These are phyloP conservation scores for Scheffersomyces spartinae DNA, from an alignment of 805 yeast species.

Conservation along the genomic window DNA sequence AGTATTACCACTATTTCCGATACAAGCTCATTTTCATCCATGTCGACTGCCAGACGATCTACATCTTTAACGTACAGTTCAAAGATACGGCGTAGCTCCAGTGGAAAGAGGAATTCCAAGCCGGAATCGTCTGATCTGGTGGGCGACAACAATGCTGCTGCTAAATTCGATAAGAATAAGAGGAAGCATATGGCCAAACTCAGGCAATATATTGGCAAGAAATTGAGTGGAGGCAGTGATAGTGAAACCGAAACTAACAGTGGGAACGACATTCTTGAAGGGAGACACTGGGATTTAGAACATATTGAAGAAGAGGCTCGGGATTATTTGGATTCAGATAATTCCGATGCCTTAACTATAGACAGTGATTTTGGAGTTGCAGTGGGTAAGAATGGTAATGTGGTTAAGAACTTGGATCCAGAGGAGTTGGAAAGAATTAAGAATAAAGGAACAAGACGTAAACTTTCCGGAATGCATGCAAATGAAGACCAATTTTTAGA, in stretches of 20 bases:
- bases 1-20: too few relatives aligned
- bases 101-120: background rate
- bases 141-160: slow-evolving; percentile 1
- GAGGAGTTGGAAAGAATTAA: too few relatives aligned
- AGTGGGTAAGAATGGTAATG: slow-evolving; percentile 12
- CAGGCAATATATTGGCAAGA: slow-evolving; percentile 2
- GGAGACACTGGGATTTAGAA: slow-evolving; percentile 6
- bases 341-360: slow-evolving; percentile 12
- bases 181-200: slow-evolving; percentile 3
- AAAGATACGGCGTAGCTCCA: background rate
- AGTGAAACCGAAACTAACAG: slow-evolving; percentile 7
- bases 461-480: too few relatives aligned
- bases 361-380: slow-evolving; percentile 22
- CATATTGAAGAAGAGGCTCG: slow-evolving; percentile 9
- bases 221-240: slow-evolving; percentile 4
- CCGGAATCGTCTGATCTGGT: slow-evolving; percentile 2
- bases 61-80: too few relatives aligned
- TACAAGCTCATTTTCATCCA: too few relatives aligned
- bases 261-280: slow-evolving; percentile 1
- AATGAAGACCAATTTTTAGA: too few relatives aligned
- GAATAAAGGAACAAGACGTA: too few relatives aligned
- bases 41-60: too few relatives aligned
- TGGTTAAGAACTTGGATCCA: too few relatives aligned
- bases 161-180: slow-evolving; percentile 3
- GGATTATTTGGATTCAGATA: slow-evolving; percentile 4